A percentile compares a stretch with the other conserved stretches of the same genome.
phyloP scores from a whole-genome alignment of 306 rosid genomes.

The Spatholobus suberectus region DNA sequence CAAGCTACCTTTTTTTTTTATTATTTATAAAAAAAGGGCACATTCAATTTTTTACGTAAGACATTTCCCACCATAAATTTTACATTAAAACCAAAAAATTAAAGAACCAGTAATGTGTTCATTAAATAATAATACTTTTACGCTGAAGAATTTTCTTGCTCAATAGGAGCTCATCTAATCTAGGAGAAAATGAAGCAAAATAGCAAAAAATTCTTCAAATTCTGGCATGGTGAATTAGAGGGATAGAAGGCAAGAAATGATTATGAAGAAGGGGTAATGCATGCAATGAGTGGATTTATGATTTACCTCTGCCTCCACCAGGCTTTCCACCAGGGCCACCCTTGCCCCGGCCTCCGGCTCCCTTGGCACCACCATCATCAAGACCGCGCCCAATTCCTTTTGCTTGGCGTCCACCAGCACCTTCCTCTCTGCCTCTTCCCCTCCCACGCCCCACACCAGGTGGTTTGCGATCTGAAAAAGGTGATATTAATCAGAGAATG shows the following conservation, averaged over 20 bases:
- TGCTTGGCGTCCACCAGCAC: constrained; percentile 69
- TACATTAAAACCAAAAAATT: background rate
- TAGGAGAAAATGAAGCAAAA: constrained; percentile 8
- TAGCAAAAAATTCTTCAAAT: background rate
- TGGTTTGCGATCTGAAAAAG: constrained; percentile 79
- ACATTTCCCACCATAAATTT: constrained; percentile 9
- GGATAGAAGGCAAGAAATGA: background rate
- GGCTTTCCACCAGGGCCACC: constrained; percentile 76
- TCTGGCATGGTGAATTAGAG: background rate
- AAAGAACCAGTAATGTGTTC: background rate
- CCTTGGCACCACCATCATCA: constrained; percentile 82
- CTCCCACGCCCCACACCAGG: constrained; percentile 94
- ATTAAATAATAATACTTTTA: background rate
- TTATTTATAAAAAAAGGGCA: background rate
- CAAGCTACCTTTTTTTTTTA: background rate
- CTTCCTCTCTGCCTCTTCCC: constrained; percentile 91
- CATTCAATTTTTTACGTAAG: background rate
- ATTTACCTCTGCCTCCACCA: constrained; percentile 78
- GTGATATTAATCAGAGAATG: constrained; percentile 15
- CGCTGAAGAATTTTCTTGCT: background rate
- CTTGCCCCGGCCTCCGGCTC: constrained; percentile 80
- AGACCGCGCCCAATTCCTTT: constrained; percentile 86
- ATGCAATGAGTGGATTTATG: constrained; percentile 4
- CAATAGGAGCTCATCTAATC: background rate
- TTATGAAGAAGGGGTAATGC: background rate